phyloP scores from a whole-genome alignment of 2,329 filamentous ascomycete genomes.

The Alternaria sp. region DNA sequence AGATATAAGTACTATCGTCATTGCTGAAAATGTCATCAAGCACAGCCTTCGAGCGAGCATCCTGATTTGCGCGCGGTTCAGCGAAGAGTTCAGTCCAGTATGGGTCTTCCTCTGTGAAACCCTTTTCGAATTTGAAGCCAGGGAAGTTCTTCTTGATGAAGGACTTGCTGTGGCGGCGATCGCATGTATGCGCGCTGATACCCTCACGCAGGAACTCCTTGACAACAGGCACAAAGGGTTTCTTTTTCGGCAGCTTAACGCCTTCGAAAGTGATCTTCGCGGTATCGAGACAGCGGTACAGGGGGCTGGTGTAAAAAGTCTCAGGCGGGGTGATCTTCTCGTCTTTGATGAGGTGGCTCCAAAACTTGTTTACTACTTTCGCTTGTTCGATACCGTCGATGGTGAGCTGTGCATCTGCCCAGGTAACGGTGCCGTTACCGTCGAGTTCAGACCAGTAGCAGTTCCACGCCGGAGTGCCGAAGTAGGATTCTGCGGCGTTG shows the following conservation, averaged over 20 bases:
- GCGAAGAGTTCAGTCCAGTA: constrained; percentile 58
- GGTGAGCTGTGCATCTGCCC: constrained; percentile 70
- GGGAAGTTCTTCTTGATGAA: constrained; percentile 63
- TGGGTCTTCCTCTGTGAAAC: constrained; percentile 66
- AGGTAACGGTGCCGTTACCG: constrained; percentile 67
- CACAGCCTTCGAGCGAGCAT: constrained; percentile 53
- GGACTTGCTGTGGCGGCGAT: constrained; percentile 63
- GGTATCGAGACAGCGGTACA: constrained; percentile 68
- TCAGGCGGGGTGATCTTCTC: constrained; percentile 67
- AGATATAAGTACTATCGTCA: constrained; percentile 58
- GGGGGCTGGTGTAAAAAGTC: constrained; percentile 69
- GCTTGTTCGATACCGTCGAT: constrained; percentile 64
- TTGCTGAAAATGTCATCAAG: constrained; percentile 61
- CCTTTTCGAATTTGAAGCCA: constrained; percentile 63
- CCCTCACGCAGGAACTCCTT: constrained; percentile 72
- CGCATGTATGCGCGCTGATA: constrained; percentile 72
- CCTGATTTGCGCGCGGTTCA: constrained; percentile 60
- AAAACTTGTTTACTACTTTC: constrained; percentile 64
- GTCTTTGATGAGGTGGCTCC: constrained; percentile 57
- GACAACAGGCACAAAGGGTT: constrained; percentile 64
- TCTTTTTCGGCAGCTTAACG: constrained; percentile 58
- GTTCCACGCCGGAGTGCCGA: constrained; percentile 74
- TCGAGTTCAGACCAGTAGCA: constrained; percentile 71
- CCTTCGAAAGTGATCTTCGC: constrained; percentile 66
- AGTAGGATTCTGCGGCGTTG: constrained; percentile 70